A percentile compares a stretch with the other conserved stretches of the same genome.
Evolutionary conservation across 148 eudicot species (phyloP).

Genomic region (Persicaria tinctoria): DNA sequence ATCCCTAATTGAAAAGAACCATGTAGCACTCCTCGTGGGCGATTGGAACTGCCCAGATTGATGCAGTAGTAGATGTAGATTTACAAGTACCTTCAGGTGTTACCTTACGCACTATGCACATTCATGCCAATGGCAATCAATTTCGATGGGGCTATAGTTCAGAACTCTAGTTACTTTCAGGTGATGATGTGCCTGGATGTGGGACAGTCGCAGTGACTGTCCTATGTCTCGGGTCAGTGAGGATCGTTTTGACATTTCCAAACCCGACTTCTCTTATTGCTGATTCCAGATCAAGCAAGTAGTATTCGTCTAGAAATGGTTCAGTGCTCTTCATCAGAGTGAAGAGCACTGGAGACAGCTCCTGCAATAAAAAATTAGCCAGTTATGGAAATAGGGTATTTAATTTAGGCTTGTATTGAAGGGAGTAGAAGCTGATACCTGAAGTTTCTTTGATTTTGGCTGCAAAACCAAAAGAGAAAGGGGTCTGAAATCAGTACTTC

Average conservation of each 20-base stretch:
- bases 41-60: constrained; percentile 2
- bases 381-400: neutral
- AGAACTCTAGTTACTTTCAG: neutral
- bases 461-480: constrained; percentile 22
- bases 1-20: neutral
- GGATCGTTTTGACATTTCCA: constrained; percentile 43
- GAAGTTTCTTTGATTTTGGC: constrained; percentile 96
- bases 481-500: neutral
- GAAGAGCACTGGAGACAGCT: constrained; percentile 80
- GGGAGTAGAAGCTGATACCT: constrained; percentile 40
- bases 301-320: constrained; percentile 91
- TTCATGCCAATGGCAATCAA: neutral
- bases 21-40: neutral
- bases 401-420: neutral
- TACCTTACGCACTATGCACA: neutral
- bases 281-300: constrained; percentile 75
- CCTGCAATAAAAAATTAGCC: constrained; percentile 31
- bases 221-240: constrained; percentile 93
- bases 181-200: constrained; percentile 9
- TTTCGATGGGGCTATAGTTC: neutral
- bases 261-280: constrained; percentile 61
- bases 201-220: constrained; percentile 89
- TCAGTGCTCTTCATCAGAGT: constrained; percentile 98
- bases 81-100: neutral
- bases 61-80: neutral